These are phyloP conservation scores for Fraxinus excelsior DNA, from an alignment of 257 asterid species.

Conservation along the genomic window DNA sequence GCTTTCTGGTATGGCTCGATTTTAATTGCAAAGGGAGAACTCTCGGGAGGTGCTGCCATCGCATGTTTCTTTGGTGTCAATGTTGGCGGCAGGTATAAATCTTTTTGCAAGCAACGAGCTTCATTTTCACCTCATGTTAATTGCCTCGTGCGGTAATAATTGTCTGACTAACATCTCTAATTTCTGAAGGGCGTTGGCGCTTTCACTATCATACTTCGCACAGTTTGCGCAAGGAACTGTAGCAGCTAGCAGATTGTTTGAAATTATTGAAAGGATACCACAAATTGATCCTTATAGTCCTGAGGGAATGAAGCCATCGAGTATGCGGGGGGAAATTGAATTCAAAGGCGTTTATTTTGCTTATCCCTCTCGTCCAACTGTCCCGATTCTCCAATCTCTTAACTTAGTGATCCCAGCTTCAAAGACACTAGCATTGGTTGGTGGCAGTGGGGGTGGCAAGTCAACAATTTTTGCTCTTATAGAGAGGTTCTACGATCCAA, in stretches of 20 bases:
- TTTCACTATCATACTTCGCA: conserved; percentile 74
- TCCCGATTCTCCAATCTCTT: conserved; percentile 61
- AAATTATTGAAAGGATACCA: conserved; percentile 67
- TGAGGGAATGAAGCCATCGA: conserved; percentile 61
- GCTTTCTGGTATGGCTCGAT: conserved; percentile 91
- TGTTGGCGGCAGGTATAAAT: conserved; percentile 72
- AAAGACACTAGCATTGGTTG: conserved; percentile 72
- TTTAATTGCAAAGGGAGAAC: conserved; percentile 46
- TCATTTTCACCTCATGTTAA: neutral
- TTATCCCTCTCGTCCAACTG: conserved; percentile 75
- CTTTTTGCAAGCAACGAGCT: neutral
- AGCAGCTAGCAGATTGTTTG: conserved; percentile 74
- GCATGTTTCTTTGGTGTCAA: conserved; percentile 88
- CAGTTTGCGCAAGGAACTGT: conserved; percentile 90
- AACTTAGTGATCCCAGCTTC: conserved; percentile 60
- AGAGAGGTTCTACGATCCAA: conserved; percentile 80
- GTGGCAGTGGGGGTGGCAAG: conserved; percentile 83
- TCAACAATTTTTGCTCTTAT: conserved; percentile 77
- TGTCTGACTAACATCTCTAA: neutral
- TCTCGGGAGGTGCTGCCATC: conserved; percentile 74
- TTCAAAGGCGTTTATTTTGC: conserved; percentile 62
- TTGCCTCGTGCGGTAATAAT: neutral
- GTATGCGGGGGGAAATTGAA: conserved; percentile 58
- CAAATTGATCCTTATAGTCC: conserved; percentile 65
- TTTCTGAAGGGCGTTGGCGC: conserved; percentile 68